Conservation (phyloP, 2,329 filamentous ascomycete species). For the Aspergillus sergii region DNA sequence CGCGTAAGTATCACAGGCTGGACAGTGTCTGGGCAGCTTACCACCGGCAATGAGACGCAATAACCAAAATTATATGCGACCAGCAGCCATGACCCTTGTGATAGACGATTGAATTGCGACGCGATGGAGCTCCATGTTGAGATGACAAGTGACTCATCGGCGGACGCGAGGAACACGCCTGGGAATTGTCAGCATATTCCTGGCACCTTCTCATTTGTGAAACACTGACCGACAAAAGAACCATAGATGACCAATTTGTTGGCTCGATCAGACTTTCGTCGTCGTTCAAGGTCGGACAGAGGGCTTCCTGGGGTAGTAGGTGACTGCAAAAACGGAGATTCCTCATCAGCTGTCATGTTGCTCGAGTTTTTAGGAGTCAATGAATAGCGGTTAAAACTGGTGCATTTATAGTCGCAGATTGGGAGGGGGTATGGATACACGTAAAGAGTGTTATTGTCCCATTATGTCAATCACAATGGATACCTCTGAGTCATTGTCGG, state of each 20-base stretch:
- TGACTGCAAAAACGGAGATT: background rate
- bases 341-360: conserved; percentile 3
- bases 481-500: background rate
- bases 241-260: conserved; percentile 1
- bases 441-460: background rate
- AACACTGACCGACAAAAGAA: background rate
- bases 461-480: background rate
- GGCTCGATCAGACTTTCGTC: background rate
- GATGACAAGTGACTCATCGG: conserved; percentile 63
- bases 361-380: background rate
- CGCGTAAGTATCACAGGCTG: background rate
- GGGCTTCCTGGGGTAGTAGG: background rate
- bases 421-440: background rate
- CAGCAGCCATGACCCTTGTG: conserved; percentile 47
- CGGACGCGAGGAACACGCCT: conserved; percentile 64
- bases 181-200: background rate
- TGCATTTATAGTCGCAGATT: background rate
- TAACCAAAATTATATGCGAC: conserved; percentile 47
- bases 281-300: background rate
- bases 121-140: conserved; percentile 62
- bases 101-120: conserved; percentile 47
- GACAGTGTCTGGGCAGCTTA: background rate
- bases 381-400: too few relatives aligned
- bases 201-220: too few relatives aligned
- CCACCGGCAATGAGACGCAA: conserved; percentile 42